These are phyloP conservation scores for Sarocladium oryzae DNA, from an alignment of 2,329 filamentous ascomycete species.

Conservation along the genomic window DNA sequence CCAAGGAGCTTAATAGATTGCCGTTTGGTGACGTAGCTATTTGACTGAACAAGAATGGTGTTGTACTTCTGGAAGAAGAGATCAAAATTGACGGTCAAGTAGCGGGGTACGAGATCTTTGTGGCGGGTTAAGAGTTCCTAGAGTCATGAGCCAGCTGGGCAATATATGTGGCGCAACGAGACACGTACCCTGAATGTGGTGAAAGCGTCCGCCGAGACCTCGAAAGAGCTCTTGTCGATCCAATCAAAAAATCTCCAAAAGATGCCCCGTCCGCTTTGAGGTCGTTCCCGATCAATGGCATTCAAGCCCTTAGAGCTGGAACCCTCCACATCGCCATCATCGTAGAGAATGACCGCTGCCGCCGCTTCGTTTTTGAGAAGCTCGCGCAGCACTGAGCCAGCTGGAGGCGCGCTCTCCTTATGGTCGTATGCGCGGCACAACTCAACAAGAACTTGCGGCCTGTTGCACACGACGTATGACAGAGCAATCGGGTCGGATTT, in stretches of 20 bases:
- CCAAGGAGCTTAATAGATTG: slow-evolving; percentile 97
- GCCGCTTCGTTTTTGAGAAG: slow-evolving; percentile 85
- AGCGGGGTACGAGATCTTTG: slow-evolving; percentile 83
- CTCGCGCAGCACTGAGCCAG: slow-evolving; percentile 83
- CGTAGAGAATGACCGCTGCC: slow-evolving; percentile 85
- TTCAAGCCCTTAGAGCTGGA: slow-evolving; percentile 70
- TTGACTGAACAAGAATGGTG: slow-evolving; percentile 76
- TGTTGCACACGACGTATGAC: slow-evolving; percentile 78
- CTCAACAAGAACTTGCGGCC: slow-evolving; percentile 81
- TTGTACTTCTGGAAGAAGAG: slow-evolving; percentile 93
- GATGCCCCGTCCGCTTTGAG: slow-evolving; percentile 73
- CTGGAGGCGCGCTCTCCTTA: slow-evolving; percentile 85
- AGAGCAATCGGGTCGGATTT: slow-evolving; percentile 76
- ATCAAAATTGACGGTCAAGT: slow-evolving; percentile 84
- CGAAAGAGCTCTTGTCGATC: slow-evolving; percentile 95
- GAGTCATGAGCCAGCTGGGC: not conserved
- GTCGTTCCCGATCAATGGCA: slow-evolving; percentile 68
- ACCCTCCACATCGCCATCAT: slow-evolving; percentile 68
- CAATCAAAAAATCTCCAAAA: slow-evolving; percentile 98
- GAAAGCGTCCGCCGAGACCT: slow-evolving; percentile 95
- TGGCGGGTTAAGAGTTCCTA: slow-evolving; percentile 92
- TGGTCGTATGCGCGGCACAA: slow-evolving; percentile 86
- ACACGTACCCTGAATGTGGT: slow-evolving; percentile 81
- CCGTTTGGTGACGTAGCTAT: slow-evolving; percentile 94
- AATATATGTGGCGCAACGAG: not conserved